A percentile compares a stretch with the other conserved stretches of the same genome.
Conservation (phyloP, 176 grass and related monocot species). For the Sorghum bicolor region DNA sequence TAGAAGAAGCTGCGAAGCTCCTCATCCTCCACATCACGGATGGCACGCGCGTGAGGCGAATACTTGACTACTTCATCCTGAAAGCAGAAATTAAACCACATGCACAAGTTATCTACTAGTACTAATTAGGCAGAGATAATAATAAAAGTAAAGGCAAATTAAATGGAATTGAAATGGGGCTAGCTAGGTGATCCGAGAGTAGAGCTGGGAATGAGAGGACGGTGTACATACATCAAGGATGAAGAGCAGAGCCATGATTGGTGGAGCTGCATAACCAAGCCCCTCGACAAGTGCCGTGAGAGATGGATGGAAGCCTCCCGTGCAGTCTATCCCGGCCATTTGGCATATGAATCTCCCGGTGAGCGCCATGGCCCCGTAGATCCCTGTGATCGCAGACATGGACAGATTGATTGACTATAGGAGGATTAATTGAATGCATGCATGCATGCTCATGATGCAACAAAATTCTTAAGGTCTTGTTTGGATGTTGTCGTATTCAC, state of each 20-base stretch:
- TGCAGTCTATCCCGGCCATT: conserved; percentile 67
- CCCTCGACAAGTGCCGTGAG: conserved; percentile 74
- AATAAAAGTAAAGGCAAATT: not conserved
- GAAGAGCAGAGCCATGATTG: conserved; percentile 90
- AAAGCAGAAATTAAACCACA: not conserved
- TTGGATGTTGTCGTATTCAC: too few species aligned
- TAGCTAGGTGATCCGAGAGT: not conserved
- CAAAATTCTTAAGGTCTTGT: too few species aligned
- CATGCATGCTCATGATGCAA: not conserved
- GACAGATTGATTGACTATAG: not conserved
- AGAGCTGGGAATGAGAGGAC: not conserved
- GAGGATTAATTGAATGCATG: not conserved
- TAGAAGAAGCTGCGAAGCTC: conserved; percentile 97
- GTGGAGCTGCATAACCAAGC: conserved; percentile 84
- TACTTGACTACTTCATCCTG: conserved; percentile 98
- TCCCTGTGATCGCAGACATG: conserved; percentile 41
- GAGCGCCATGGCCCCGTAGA: conserved; percentile 86
- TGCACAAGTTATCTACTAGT: not conserved
- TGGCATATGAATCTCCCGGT: conserved; percentile 82
- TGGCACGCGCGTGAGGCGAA: conserved; percentile 93
- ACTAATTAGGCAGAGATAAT: not conserved
- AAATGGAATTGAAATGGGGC: not conserved
- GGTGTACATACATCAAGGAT: conserved; percentile 72
- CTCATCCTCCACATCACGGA: conserved; percentile 95
- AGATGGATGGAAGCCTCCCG: conserved; percentile 73